These are phyloP conservation scores for Talaromyces adpressus DNA, from an alignment of 495 filamentous ascomycete species.

Conservation along the genomic window DNA sequence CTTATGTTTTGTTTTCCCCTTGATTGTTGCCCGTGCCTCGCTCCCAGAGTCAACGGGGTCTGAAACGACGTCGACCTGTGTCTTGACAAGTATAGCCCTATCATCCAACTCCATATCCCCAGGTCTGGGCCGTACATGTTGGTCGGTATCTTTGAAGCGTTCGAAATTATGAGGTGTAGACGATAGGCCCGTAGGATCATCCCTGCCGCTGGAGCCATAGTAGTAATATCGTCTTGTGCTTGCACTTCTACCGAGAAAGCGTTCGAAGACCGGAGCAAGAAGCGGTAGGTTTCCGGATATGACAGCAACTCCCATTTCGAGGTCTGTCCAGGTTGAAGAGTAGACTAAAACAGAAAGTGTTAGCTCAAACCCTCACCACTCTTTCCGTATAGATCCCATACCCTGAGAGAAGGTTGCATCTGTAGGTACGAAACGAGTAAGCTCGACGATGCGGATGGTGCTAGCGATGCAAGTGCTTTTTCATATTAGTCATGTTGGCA, in stretches of 20 bases:
- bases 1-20: background rate
- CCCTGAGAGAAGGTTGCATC: background rate
- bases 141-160: background rate
- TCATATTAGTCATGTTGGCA: background rate
- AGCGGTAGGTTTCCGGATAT: background rate
- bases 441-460: background rate
- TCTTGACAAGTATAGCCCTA: background rate
- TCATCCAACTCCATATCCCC: background rate
- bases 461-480: background rate
- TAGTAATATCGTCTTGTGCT: constrained; percentile 1
- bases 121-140: background rate
- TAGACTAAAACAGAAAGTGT: background rate
- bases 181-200: background rate
- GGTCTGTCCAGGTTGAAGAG: constrained; percentile 3
- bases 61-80: background rate
- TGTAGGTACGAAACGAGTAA: background rate
- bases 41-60: background rate
- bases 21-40: background rate
- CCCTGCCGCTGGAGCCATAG: background rate
- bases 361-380: background rate
- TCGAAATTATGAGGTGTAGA: background rate
- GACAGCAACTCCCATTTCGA: background rate
- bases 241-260: background rate
- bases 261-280: background rate
- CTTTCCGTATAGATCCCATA: background rate